Evolutionary conservation across 768 basidiomycete genomes (phyloP), one percentile per base, ranked within the genome.

Genomic region (Boletus vermiculosoides): DNA sequence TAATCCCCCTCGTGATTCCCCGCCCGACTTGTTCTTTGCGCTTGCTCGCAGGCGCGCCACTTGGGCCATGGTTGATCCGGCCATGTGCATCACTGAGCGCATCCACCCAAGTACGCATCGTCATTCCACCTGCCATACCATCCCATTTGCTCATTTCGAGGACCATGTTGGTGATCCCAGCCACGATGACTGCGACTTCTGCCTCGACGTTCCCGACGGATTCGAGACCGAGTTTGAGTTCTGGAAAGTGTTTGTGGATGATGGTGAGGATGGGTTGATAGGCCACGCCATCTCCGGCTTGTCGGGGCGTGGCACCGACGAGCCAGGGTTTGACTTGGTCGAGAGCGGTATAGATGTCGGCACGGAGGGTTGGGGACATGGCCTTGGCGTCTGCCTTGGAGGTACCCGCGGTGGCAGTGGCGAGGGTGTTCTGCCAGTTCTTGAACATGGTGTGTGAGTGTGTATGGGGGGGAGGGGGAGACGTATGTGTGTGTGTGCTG

Each of bases 91-190:
- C 75, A 9, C 75, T 70, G n/a, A 83, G 70, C 1, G 70, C 64
- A 50, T 83, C 80, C 5, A 76, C 75, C 82, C 81, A 83, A 11
- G 80, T 82, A 36, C 79, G 74, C 76, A 82, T 79, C 40, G 81
- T 77, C 80, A 82, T 81, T 30, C 74, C 80, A 7, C 79, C 79
- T 4, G 81, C 77, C 79, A 82, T 80, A 9, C 77, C 77, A 54
- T 82, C 80, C 80, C 80, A 81, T 66, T 75, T 78, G 66, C 80
- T 82, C 71, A 81, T 76, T 66, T 81, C 80, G 58, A 83, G 64
- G 22, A 80, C 71, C 80, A 81, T 78, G 60, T 82, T 80, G 55
- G 82, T 81, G 42, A 81, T 68, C 12, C 81, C 82, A 20, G 80
- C 80, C 10, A 83, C 76, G 56, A 82, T 68, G 48, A 78, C 65